These are phyloP conservation scores for Plasmodium relictum DNA, from an alignment of 169 alveolate genomes.

Conservation along the genomic window DNA sequence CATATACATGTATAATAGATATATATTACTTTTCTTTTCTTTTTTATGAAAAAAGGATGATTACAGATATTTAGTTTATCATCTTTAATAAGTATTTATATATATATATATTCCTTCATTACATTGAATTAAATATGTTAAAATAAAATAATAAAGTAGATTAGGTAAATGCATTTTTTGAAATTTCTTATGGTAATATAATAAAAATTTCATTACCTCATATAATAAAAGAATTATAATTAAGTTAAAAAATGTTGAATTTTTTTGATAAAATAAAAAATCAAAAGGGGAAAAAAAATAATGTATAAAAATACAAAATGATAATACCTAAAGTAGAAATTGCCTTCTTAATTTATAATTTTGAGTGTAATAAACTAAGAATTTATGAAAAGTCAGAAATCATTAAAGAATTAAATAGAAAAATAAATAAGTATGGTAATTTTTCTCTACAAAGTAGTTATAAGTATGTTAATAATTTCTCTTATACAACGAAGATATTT, in stretches of 20 bases:
- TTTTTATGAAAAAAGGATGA: no score
- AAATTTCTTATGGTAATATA: no score
- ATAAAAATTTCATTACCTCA: no score
- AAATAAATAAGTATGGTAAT: conserved; percentile 31
- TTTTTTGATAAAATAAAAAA: no score
- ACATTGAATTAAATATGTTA: background rate
- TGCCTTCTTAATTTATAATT: conserved; percentile 64
- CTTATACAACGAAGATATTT: conserved; percentile 62
- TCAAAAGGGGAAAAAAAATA: no score
- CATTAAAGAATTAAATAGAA: conserved; percentile 47
- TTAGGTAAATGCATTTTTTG: no score
- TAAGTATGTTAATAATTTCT: conserved; percentile 69
- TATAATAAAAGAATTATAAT: no score
- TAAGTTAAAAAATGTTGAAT: no score
- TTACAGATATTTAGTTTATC: no score
- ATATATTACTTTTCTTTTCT: background rate
- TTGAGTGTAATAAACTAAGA: conserved; percentile 10
- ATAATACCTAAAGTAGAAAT: conserved; percentile 23
- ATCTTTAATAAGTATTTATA: background rate
- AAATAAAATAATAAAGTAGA: no score
- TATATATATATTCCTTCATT: background rate
- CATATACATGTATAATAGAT: background rate
- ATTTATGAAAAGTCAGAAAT: conserved; percentile 21
- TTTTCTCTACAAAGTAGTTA: conserved; percentile 34
- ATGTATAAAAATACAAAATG: background rate